Base-by-base conservation (phyloP, 208 protist genomes). In the Strigomonas galati region DNA sequence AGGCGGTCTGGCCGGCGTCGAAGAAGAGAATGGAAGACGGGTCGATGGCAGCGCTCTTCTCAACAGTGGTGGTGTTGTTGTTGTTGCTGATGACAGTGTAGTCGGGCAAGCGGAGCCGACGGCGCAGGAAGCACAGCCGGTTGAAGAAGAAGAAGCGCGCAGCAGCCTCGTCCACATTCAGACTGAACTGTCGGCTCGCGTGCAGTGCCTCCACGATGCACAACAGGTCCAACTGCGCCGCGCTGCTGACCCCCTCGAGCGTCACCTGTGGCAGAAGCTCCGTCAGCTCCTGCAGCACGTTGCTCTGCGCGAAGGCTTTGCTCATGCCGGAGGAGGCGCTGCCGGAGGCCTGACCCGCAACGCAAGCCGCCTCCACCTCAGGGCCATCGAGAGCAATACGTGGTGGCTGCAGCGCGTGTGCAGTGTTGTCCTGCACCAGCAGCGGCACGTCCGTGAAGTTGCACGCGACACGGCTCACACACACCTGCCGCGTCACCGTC, bases 111-210 rank as follows among this genome's bases (percentile, higher is more conserved):
- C 74, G 79, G 60, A 89, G 68, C 0, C 85, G 89, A n/a, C 74
- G 69, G 7, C 74, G 75, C 26, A 92, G 78, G 44, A 75, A 70
- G 31, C 74, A 58, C 30, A 93, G 72, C n/a, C 69, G 75, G 62
- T 84, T 69, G 51, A 85, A 77, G 60, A 96, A 89, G 56, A 86
- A 84, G 62, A 81, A 87, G 24, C 81, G 87, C 32, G 84, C 73
- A 2, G 87, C 90, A 2, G 85, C 85, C 57, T 88, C 72, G 67
- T 96, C 90, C 10, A 84, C 76, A 67, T 80, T 85, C 64, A 72
- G 65, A 60, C 71, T 76, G 32, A 88, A 69, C 27, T 69, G 69
- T 9, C 71, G 53, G 19, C 78, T 67, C 26, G 73, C 77, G 5
- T 67, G 76, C 24, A 93, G 74, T 9, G 85, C 77, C 60, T 91